Conservation (phyloP, 1,284 basidiomycete species). For the Peniophora sp. region DNA sequence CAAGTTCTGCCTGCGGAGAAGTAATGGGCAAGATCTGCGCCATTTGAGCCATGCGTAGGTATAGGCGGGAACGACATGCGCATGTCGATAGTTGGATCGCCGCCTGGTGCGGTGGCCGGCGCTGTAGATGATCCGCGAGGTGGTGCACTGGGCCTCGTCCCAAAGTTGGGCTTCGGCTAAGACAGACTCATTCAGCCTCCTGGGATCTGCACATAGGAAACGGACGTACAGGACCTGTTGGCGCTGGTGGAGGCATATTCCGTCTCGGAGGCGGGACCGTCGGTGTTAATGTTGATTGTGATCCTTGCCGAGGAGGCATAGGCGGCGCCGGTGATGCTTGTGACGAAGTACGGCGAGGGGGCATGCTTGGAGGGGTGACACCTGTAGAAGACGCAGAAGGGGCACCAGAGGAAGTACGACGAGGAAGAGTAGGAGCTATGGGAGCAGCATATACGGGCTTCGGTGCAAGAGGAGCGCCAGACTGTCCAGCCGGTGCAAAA, state of each 20-base stretch:
- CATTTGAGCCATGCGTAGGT: conserved; percentile 20
- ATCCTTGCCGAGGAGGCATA: not conserved
- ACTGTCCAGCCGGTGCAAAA: not conserved
- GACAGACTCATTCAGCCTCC: not conserved
- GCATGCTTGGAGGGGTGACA: not conserved
- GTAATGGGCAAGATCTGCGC: conserved; percentile 34
- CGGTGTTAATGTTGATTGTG: not conserved
- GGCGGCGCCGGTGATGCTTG: not conserved
- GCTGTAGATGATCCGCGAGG: not conserved
- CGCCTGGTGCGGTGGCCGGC: not conserved
- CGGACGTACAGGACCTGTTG: conserved; percentile 1
- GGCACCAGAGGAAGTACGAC: not conserved
- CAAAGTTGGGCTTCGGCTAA: conserved; percentile 9
- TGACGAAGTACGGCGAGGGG: not conserved
- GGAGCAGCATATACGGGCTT: conserved; percentile 2
- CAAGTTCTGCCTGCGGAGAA: conserved; percentile 34
- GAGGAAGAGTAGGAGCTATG: not conserved
- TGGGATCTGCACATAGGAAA: not conserved
- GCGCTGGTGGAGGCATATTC: not conserved
- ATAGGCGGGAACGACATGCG: conserved; percentile 25
- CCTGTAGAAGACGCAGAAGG: not conserved
- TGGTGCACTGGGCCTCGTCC: conserved; percentile 6
- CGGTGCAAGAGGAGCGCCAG: conserved; percentile 4
- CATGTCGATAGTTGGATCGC: conserved; percentile 6
- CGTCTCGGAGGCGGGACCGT: not conserved